Conservation (phyloP, 2,329 filamentous ascomycete genomes). For the Didymella glomerata region DNA sequence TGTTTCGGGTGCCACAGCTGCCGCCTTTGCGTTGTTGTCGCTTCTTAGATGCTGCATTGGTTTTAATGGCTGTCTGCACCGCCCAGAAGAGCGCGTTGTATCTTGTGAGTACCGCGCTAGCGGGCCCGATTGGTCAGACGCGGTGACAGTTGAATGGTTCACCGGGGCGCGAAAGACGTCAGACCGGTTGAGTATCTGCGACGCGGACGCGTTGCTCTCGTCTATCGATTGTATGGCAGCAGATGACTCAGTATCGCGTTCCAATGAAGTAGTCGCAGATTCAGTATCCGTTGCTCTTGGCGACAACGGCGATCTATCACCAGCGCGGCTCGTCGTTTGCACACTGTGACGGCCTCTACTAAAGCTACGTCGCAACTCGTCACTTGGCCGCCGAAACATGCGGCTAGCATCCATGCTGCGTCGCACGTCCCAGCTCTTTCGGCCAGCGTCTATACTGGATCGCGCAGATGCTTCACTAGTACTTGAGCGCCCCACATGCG, state of each 20-base stretch:
- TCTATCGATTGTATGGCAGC: constrained; percentile 69
- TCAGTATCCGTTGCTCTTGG: constrained; percentile 70
- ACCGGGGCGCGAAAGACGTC: constrained; percentile 87
- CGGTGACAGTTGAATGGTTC: constrained; percentile 53
- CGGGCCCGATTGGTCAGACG: constrained; percentile 36
- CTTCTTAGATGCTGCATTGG: constrained; percentile 25
- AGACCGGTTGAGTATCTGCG: constrained; percentile 86
- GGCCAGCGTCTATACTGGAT: constrained; percentile 49
- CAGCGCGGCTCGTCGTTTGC: constrained; percentile 58
- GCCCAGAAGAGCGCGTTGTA: constrained; percentile 47
- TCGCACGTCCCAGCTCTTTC: constrained; percentile 53
- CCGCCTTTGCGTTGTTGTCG: constrained; percentile 19
- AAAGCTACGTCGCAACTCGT: constrained; percentile 65
- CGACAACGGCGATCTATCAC: constrained; percentile 59
- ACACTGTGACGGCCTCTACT: constrained; percentile 66
- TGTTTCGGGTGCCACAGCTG: constrained; percentile 5
- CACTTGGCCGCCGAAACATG: constrained; percentile 59
- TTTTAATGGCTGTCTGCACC: constrained; percentile 28
- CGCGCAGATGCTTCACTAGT: constrained; percentile 55
- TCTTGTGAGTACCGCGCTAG: constrained; percentile 48
- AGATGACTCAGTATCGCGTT: constrained; percentile 77
- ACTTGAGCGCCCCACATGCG: constrained; percentile 46
- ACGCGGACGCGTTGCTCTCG: constrained; percentile 80
- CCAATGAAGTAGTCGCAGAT: constrained; percentile 77
- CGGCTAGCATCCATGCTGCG: constrained; percentile 56